Conservation (phyloP, 2,329 filamentous ascomycete species). For the Botrytis elliptica region DNA sequence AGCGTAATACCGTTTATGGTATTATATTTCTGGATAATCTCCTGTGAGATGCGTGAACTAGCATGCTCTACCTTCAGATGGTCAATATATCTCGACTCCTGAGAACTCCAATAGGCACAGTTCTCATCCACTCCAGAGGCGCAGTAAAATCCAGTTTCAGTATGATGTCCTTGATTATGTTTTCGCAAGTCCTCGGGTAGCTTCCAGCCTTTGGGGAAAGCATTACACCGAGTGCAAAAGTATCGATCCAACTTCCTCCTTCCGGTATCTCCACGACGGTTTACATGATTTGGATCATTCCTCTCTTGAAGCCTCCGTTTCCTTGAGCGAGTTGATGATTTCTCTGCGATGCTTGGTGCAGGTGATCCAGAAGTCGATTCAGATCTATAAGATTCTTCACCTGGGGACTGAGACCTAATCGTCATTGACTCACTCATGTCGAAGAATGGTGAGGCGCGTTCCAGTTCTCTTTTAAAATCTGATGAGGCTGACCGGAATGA, state of each 20-base stretch:
- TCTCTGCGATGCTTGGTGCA: not conserved
- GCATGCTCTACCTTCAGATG: slow-evolving; percentile 10
- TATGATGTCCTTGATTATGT: slow-evolving; percentile 8
- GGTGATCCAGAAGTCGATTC: slow-evolving; percentile 6
- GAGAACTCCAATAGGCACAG: slow-evolving; percentile 8
- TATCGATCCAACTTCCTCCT: slow-evolving; percentile 8
- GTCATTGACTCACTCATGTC: not conserved
- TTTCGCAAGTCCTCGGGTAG: slow-evolving; percentile 5
- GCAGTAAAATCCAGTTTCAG: slow-evolving; percentile 8
- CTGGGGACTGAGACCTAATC: not conserved
- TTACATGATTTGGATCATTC: not conserved
- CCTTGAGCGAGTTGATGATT: not conserved
- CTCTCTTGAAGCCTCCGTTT: not conserved
- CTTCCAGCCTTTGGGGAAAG: slow-evolving; percentile 11
- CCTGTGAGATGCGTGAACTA: not conserved
- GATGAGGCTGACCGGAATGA: not conserved
- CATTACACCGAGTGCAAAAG: slow-evolving; percentile 4
- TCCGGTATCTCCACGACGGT: slow-evolving; percentile 4
- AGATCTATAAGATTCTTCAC: not conserved
- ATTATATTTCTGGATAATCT: not conserved
- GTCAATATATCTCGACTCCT: slow-evolving; percentile 3
- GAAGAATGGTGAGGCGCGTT: not conserved
- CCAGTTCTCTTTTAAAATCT: not conserved
- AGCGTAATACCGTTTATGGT: not conserved
- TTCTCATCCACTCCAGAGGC: not conserved